Evolutionary conservation across 495 filamentous ascomycete genomes (phyloP).

Genomic region (Beverwykella pulmonaria): DNA sequence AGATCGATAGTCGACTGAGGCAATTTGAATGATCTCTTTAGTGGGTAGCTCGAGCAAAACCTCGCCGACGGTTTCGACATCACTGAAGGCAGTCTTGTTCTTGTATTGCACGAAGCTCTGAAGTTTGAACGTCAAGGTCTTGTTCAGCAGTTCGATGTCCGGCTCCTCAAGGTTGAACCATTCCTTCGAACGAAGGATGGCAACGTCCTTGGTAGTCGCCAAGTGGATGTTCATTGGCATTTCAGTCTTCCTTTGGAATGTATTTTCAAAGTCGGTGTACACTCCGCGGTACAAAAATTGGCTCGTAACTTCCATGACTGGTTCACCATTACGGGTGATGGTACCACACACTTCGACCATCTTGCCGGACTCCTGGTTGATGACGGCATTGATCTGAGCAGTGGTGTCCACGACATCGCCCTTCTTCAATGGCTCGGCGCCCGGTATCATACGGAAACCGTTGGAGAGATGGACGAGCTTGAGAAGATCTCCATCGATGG

Average conservation of each 20-base stretch:
- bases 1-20: conserved; percentile 90
- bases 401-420: conserved; percentile 91
- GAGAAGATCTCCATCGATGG: conserved; percentile 91
- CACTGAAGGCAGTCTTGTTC: conserved; percentile 90
- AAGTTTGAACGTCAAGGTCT: conserved; percentile 95
- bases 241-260: conserved; percentile 96
- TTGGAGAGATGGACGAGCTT: conserved; percentile 96
- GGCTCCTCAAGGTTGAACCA: conserved; percentile 87
- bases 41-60: conserved; percentile 94
- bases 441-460: conserved; percentile 96
- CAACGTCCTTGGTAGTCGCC: conserved; percentile 81
- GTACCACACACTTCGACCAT: conserved; percentile 99
- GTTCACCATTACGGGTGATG: conserved; percentile 78
- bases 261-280: conserved; percentile 94
- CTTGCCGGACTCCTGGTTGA: conserved; percentile 98
- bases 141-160: conserved; percentile 80
- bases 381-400: conserved; percentile 93
- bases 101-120: conserved; percentile 90
- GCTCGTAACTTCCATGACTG: conserved; percentile 98
- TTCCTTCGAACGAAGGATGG: conserved; percentile 90
- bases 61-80: conserved; percentile 88
- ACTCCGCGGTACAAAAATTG: conserved; percentile 95
- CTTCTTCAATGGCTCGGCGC: conserved; percentile 90
- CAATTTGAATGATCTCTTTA: conserved; percentile 95
- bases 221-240: conserved; percentile 94